phyloP scores from a whole-genome alignment of 2,329 filamentous ascomycete genomes.

The Thelonectria olida region DNA sequence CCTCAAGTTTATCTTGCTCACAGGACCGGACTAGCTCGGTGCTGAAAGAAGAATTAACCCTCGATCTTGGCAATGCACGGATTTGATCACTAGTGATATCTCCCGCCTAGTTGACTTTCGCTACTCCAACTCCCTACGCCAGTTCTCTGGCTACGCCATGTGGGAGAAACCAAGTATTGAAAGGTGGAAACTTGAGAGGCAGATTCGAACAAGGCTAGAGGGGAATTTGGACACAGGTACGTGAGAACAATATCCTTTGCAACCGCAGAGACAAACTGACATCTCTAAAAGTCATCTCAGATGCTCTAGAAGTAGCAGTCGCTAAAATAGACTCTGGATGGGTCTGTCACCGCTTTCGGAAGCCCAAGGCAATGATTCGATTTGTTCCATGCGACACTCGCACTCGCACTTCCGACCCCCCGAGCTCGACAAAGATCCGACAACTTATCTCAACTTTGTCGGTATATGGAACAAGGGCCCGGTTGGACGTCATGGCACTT shows the following conservation, averaged over 20 bases:
- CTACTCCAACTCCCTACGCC: slow-evolving; percentile 31
- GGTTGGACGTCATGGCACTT: slow-evolving; percentile 12
- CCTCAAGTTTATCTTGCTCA: slow-evolving; percentile 36
- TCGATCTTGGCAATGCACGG: slow-evolving; percentile 33
- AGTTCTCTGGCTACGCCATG: slow-evolving; percentile 28
- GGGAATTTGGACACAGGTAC: slow-evolving; percentile 16
- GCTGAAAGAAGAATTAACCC: slow-evolving; percentile 18
- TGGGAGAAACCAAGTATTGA: slow-evolving; percentile 29
- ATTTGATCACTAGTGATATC: slow-evolving; percentile 38
- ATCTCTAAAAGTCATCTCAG: background rate
- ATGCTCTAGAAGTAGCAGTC: slow-evolving; percentile 1
- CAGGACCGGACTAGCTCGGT: slow-evolving; percentile 38
- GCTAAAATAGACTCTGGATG: slow-evolving; percentile 15
- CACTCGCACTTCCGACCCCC: background rate
- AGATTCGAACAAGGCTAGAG: slow-evolving; percentile 17
- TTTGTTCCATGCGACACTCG: slow-evolving; percentile 25
- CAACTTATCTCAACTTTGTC: slow-evolving; percentile 19
- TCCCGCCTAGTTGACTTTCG: slow-evolving; percentile 40
- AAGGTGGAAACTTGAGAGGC: slow-evolving; percentile 4
- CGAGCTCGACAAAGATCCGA: slow-evolving; percentile 39
- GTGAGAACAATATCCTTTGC: background rate
- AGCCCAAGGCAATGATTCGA: slow-evolving; percentile 27
- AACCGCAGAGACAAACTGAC: background rate
- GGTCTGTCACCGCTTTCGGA: slow-evolving; percentile 23
- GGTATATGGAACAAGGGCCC: background rate